Percentiles rank a stretch among this genome's conserved stretches.
Conservation (phyloP, 129 eudicot species). For the Dittrichia graveolens region DNA sequence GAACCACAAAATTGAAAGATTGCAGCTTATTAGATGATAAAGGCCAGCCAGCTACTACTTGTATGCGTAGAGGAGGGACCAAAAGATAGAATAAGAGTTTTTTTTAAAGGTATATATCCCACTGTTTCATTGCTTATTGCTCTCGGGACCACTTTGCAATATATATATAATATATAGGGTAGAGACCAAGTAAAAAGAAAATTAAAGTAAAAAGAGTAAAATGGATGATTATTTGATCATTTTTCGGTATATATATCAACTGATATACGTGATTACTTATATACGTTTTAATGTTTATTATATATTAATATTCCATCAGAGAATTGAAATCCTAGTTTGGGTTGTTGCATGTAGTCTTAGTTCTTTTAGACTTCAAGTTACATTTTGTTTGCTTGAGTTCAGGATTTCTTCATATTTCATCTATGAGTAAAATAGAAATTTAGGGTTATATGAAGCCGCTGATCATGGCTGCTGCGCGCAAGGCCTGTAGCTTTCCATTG, state of each 20-base stretch:
- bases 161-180: slow-evolving; percentile 21
- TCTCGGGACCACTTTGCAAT: slow-evolving; percentile 29
- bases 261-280: slow-evolving; percentile 14
- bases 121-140: slow-evolving; percentile 40
- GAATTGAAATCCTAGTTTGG: neutral
- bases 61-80: slow-evolving; percentile 45
- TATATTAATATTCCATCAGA: neutral
- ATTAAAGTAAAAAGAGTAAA: no score
- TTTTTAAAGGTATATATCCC: slow-evolving; percentile 35
- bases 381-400: neutral
- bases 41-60: slow-evolving; percentile 26
- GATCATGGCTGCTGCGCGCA: no score
- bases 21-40: slow-evolving; percentile 31
- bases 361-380: neutral
- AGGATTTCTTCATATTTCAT: no score
- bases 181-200: no score
- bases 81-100: slow-evolving; percentile 34
- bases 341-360: neutral
- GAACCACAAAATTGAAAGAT: slow-evolving; percentile 19
- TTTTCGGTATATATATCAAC: no score
- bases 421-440: no score
- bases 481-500: no score
- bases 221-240: no score
- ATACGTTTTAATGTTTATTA: no score
- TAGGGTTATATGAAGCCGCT: no score